Evolutionary conservation across 352 stramenopile species (phyloP), one percentile per base, ranked within the genome.

Genomic region (Pythium apleroticum): DNA sequence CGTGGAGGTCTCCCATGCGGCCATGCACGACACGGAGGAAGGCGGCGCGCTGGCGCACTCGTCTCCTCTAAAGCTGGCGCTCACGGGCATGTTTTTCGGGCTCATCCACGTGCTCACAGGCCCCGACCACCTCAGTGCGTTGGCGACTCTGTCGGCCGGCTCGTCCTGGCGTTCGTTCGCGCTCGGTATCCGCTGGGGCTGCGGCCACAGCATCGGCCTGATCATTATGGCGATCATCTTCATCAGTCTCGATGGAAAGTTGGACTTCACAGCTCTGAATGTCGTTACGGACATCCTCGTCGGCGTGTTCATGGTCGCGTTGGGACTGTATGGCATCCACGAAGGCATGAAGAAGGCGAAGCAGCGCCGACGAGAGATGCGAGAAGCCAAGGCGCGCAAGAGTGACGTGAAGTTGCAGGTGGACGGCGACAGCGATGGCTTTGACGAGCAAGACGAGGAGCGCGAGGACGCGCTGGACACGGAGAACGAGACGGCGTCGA

Each of bases 141-240:
- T 98, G 19, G 90, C 89, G 11, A 96, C 91, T 37, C 84, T 97
- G 61, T 90, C 80, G 22, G 85, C 86, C 5, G 85, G 75, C 37
- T 89, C 79, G 4, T 95, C 81, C 20, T 91, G 76, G 69, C 72
- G 75, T 20, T 84, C 88, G 2, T 97, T 97, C 64, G 71, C 77
- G 17, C 77, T 97, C 4, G 90, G 90, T 12, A 75, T 97, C 22
- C 86, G 88, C 73, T 98, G 91, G 91, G 93, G 93, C 19, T 81
- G 91, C 28, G 91, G 93, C 30, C 91, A 98, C 72, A 94, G 79
- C 17, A 86, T 93, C 20, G 93, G 93, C 1, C 74, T 98, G 31
- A 62, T 98, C 52, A 57, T 92, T 64, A 92, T 94, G 85, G 93
- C 73, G 57, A 71, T 82, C 56, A 84, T 83, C 65, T 96, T 85